Evolutionary conservation across 129 eudicot genomes (phyloP), one percentile per base, ranked within the genome.

Genomic region (Daucus carota): DNA sequence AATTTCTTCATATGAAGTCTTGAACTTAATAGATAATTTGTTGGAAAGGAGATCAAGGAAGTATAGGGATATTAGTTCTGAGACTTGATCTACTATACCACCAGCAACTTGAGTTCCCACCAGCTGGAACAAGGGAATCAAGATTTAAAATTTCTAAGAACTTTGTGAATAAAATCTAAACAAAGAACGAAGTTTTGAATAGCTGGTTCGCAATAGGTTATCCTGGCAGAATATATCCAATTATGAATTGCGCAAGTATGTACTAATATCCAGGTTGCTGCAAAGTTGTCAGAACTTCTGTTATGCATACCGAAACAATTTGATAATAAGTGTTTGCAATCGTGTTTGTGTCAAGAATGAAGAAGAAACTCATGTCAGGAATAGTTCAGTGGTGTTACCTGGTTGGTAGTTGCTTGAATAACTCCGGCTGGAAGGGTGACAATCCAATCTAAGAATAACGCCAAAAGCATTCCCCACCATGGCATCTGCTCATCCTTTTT

Each of bases 261-360:
- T 93, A n/a, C n/a, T n/a, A 97, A 24, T 93, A 93, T 72, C 98
- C 98, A 0, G 96, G 97, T 93, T 93, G 98, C 98, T 93, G 88
- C 87, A 78, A 22, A 24, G 13, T 65, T 50, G 66, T 67, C 47
- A 42, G 9, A 44, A 73, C 29, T 32, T 8, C 71, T 41, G 16
- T 66, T 66, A 66, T 33, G n/a, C 2, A 29, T 0, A 28, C 5
- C 36, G 18, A 62, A 40, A 2, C 13, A 14, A 10, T 4, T 28
- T 0, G 18, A 28, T 5, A 28, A n/a, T 57, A 57, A 59, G 26
- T 24, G 14, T 2, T 59, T 59, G 29, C 33, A 10, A 59, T 2
- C 29, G 24, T 54, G 11, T 22, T 31, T 11, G n/a, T n/a, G 28
- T 22, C 29, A n/a, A 20, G 13, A 26, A 9, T 6, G 26, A 28